phyloP scores from a whole-genome alignment of 1,284 basidiomycete genomes.

The Ustilago sp. region DNA sequence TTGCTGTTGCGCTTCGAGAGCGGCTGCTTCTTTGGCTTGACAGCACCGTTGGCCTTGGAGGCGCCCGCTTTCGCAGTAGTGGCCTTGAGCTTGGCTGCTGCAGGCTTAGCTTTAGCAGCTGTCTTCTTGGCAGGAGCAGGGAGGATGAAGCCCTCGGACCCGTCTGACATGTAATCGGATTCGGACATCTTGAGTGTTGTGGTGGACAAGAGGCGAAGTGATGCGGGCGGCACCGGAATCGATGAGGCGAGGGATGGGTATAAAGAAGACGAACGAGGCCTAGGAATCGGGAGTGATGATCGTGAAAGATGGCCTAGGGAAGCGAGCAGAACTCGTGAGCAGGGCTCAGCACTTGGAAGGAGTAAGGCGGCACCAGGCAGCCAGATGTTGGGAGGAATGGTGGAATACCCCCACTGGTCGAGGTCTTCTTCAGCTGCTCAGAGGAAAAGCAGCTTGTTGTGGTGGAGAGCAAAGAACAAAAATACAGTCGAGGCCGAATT shows the following conservation, averaged over 20 bases:
- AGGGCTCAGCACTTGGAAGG: conserved; percentile 11
- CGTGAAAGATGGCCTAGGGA: conserved; percentile 7
- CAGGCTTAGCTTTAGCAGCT: conserved; percentile 66
- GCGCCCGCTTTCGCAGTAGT: conserved; percentile 70
- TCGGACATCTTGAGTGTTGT: conserved; percentile 37
- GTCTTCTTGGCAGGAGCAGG: conserved; percentile 71
- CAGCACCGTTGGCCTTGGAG: conserved; percentile 69
- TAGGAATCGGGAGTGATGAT: background rate
- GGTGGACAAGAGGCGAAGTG: conserved; percentile 12
- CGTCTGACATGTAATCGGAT: conserved; percentile 42
- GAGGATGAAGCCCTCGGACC: conserved; percentile 29
- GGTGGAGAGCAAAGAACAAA: background rate
- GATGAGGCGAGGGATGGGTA: conserved; percentile 14
- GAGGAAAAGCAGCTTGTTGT: background rate
- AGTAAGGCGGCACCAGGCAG: conserved; percentile 46
- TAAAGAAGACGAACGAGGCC: background rate
- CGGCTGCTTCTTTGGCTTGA: conserved; percentile 77
- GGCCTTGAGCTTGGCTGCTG: conserved; percentile 35
- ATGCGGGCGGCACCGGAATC: background rate
- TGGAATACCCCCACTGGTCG: conserved; percentile 13
- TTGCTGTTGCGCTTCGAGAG: conserved; percentile 76
- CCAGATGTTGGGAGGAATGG: conserved; percentile 36
- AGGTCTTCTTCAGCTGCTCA: conserved; percentile 19
- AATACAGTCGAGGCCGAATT: background rate
- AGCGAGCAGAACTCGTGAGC: conserved; percentile 5